These are phyloP conservation scores for Anthracocystis walkeri DNA, from an alignment of 1,284 basidiomycete genomes.

Conservation along the genomic window DNA sequence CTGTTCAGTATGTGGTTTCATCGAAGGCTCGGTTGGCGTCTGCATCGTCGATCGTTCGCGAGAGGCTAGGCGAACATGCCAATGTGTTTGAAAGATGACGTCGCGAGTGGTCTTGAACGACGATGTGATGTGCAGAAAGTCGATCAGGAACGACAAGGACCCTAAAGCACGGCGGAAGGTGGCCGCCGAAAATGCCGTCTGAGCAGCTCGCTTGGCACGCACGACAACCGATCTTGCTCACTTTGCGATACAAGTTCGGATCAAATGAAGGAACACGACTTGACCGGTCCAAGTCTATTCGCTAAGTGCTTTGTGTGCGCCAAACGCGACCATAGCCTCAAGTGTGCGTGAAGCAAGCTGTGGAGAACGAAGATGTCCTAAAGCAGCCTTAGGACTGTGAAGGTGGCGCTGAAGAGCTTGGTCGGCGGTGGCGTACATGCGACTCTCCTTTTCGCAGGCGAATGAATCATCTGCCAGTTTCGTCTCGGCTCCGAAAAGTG, in stretches of 20 bases:
- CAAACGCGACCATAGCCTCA: no score
- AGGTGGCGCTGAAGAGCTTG: not conserved
- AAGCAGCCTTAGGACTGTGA: not conserved
- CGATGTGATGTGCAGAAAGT: not conserved
- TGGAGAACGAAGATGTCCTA: not conserved
- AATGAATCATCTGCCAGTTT: not conserved
- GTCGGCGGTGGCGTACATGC: not conserved
- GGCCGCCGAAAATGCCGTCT: not conserved
- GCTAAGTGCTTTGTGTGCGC: no score
- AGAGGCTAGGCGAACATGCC: not conserved
- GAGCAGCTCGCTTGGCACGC: constrained; percentile 1
- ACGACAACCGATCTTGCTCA: not conserved
- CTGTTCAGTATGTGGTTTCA: no score
- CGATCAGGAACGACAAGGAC: constrained; percentile 5
- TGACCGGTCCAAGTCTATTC: not conserved
- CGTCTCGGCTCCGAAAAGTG: not conserved
- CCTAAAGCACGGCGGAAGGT: not conserved
- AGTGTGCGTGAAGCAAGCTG: not conserved
- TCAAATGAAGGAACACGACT: not conserved
- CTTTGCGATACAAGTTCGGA: not conserved
- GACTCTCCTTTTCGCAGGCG: not conserved
- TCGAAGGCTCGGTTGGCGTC: not conserved
- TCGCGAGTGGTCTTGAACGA: not conserved
- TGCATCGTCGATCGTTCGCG: not conserved
- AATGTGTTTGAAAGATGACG: not conserved